Base-by-base conservation (phyloP, 2,329 filamentous ascomycete species). In the Neodidymelliopsis sp. region DNA sequence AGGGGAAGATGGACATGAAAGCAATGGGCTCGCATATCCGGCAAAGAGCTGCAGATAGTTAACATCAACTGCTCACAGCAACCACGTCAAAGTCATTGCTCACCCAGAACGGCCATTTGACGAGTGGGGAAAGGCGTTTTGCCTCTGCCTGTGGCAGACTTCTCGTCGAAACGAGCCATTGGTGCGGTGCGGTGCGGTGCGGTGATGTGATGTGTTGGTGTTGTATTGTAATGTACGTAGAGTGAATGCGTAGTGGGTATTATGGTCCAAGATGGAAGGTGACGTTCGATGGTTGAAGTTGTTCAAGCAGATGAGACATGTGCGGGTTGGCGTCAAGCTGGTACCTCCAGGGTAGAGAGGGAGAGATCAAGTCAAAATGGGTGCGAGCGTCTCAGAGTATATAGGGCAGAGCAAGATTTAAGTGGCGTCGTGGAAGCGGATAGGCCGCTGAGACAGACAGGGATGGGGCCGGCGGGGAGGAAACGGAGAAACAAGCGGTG, bases 1-100 rank as follows among this genome's bases (percentile, higher is more conserved):
- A 99, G 1, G 94, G 94, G 71, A 99, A 97, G 63, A 97, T 97
- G 43, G 92, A 97, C 91, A 97, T 97, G 81, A 99, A 97, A 5
- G 94, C 94, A 73, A 99, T 97, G 41, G 94, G 94, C 73, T 99
- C 94, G 80, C 91, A 97, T 78, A 99, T 93, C 69, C 94, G 88
- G 76, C 92, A 96, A 67, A 96, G 81, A 34, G 91, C 92, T 95
- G 56, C n/a, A 5, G 13, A 41, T 24, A 19, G 49, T 54, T 30
- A 49, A 45, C 36, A 35, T n/a, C n/a, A 7, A 16, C 2, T 28
- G 30, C 20, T 13, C 16, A 7, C n/a, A 15, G 33, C 25, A 23
- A 20, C n/a, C 6, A 16, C 16, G 2, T 12, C 10, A 13, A 23
- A 11, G 10, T 23, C 33, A 28, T 7, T 4, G 42, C 78, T 59